Conservation (phyloP, 768 basidiomycete species). For the Amanita pallidorosea region DNA sequence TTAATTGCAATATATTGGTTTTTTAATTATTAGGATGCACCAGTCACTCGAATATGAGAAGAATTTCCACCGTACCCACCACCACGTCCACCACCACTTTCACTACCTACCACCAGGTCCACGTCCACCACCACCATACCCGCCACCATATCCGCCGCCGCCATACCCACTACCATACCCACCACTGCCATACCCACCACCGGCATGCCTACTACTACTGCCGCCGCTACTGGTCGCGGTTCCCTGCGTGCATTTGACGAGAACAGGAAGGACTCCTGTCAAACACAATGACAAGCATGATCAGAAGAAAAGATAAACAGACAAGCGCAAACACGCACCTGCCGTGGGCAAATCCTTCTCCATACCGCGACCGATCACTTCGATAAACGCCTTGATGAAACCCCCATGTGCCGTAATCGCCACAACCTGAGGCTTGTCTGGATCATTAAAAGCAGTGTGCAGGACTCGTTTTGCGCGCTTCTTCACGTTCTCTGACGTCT, state of each 20-base stretch:
- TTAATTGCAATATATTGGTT: too few species aligned
- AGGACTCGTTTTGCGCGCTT: constrained; percentile 39
- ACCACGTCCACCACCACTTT: too few species aligned
- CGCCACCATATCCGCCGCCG: too few species aligned
- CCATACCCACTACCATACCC: too few species aligned
- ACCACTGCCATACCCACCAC: too few species aligned
- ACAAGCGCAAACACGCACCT: constrained; percentile 28
- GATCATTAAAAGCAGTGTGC: constrained; percentile 40
- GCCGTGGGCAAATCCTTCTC: constrained; percentile 46
- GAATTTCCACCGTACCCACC: too few species aligned
- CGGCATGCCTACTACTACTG: too few species aligned
- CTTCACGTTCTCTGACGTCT: constrained; percentile 36
- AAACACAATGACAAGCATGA: neutral
- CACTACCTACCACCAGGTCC: too few species aligned
- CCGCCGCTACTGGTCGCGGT: too few species aligned
- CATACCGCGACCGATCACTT: constrained; percentile 27
- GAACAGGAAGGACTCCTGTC: constrained; percentile 16
- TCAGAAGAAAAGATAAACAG: neutral
- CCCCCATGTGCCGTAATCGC: constrained; percentile 61
- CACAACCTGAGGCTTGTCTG: constrained; percentile 35
- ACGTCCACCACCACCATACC: too few species aligned
- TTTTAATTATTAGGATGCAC: too few species aligned
- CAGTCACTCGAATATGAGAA: too few species aligned
- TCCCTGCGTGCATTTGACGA: constrained; percentile 8
- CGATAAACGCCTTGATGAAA: constrained; percentile 46